phyloP scores from a whole-genome alignment of 2,329 filamentous ascomycete genomes.

The Stagonosporopsis tanaceti region DNA sequence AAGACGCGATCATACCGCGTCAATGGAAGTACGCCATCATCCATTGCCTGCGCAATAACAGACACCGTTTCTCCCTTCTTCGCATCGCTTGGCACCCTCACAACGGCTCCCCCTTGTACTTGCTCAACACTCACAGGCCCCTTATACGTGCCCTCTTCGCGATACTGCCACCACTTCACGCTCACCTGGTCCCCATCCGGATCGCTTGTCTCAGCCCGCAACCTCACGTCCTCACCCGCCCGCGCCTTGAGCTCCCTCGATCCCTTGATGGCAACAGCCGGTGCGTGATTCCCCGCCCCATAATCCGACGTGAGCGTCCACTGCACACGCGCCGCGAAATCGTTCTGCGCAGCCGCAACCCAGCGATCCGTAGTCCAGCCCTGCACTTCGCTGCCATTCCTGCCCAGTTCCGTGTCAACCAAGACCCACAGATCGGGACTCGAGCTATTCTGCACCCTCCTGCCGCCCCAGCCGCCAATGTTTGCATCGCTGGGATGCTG shows the following conservation, averaged over 20 bases:
- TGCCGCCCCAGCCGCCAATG: constrained; percentile 5
- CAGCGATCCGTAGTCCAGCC: constrained; percentile 53
- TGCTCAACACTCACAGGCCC: not conserved
- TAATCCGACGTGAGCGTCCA: constrained; percentile 40
- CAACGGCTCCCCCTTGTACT: not conserved
- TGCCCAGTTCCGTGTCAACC: not conserved
- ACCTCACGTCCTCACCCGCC: not conserved
- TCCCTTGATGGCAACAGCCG: not conserved
- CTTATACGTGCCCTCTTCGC: constrained; percentile 5
- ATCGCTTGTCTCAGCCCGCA: not conserved
- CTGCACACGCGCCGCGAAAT: constrained; percentile 48
- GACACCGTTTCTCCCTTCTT: constrained; percentile 2
- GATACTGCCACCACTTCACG: constrained; percentile 14
- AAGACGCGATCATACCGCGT: constrained; percentile 2
- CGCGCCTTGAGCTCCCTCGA: not conserved
- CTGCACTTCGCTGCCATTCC: not conserved
- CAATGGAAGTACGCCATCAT: not conserved
- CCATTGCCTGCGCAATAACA: constrained; percentile 1
- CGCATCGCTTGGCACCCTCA: constrained; percentile 1
- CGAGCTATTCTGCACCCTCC: constrained; percentile 4
- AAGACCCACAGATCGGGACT: not conserved
- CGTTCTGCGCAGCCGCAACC: constrained; percentile 56
- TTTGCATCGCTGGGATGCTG: constrained; percentile 32
- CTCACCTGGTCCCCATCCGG: not conserved
- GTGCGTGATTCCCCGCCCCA: constrained; percentile 3